These are phyloP conservation scores for Cercospora sp. DNA, from an alignment of 2,329 filamentous ascomycete genomes.

Conservation along the genomic window DNA sequence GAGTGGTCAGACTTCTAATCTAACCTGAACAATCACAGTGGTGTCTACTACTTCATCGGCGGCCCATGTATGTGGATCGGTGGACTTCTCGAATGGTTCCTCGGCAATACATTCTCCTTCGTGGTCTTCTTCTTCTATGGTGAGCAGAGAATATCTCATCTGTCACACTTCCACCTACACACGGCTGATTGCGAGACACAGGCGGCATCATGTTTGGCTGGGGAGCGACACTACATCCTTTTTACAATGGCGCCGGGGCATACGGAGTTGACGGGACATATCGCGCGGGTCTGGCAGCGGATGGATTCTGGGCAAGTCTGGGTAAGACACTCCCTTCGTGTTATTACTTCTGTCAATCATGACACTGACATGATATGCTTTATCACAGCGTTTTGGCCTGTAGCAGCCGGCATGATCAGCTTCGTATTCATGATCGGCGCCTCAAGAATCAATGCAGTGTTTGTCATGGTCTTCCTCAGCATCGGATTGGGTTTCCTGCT, in stretches of 20 bases:
- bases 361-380: neutral
- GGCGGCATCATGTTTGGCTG: conserved; percentile 21
- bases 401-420: conserved; percentile 17
- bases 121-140: conserved; percentile 31
- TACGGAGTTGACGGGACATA: conserved; percentile 15
- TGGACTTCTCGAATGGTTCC: conserved; percentile 38
- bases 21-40: conserved; percentile 16
- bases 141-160: neutral
- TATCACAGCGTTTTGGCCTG: conserved; percentile 14
- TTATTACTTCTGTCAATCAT: neutral
- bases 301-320: conserved; percentile 16
- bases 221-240: conserved; percentile 24
- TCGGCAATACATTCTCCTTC: conserved; percentile 39
- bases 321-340: neutral
- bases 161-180: too few species aligned
- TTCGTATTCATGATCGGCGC: conserved; percentile 22
- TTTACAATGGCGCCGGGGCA: conserved; percentile 21
- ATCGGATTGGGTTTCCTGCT: conserved; percentile 19
- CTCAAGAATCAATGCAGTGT: conserved; percentile 17
- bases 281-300: conserved; percentile 11
- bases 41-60: conserved; percentile 40
- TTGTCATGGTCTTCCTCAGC: conserved; percentile 22
- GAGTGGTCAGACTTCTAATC: neutral
- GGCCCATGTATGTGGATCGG: conserved; percentile 38
- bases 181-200: neutral